Base-by-base conservation (phyloP, 1,284 basidiomycete genomes). In the Sphagnurus paluster region DNA sequence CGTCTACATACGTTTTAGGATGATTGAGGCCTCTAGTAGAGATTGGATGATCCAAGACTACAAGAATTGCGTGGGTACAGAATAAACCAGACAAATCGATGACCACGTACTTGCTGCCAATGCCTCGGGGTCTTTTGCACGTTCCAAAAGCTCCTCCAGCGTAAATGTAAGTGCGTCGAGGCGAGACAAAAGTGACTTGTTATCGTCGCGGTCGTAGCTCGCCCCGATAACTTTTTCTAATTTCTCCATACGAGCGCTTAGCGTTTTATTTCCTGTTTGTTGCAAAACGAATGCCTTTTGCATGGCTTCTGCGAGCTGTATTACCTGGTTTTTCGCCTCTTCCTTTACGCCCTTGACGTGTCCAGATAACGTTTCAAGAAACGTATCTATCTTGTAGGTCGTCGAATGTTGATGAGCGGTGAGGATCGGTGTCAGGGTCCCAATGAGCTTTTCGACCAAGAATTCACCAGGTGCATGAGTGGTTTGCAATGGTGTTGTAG, bases 121-220 rank as follows among this genome's bases (percentile, higher is more conserved):
- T 19, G 51, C 51, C 20, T 48, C 42, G 4, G 54, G 45, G 17
- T 54, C 50, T 32, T 49, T 56, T 7, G 23, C 37, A 7, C 52
- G 37, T 37, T 55, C 52, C 3, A 47, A 25, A 1, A 57, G 32
- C 32, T 57, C 57, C 20, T 46, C 56, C 2, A 58, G 30, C 1
- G 35, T 26, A 17, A 46, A 53, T 16, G 44, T 48, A 29, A 58
- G 48, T 13, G 30, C 30, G 24, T 57, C 50, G 39, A 58, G 25
- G 13, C 48, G 42, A 14, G 48, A 30, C 13, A 41, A 9, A 5
- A 57, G 30, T 2, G 48, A 47, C 16, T 40, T 39, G 9, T 48
- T 38, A 40, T 44, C 50, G 16, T 45, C 39, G 19, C 28, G 30
- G 33, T 50, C 48, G 23, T 39, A 29, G 19, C 30, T 37, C 8